Base-by-base conservation (phyloP, 1,139 yeast genomes). In the Geotrichum restrictum region DNA sequence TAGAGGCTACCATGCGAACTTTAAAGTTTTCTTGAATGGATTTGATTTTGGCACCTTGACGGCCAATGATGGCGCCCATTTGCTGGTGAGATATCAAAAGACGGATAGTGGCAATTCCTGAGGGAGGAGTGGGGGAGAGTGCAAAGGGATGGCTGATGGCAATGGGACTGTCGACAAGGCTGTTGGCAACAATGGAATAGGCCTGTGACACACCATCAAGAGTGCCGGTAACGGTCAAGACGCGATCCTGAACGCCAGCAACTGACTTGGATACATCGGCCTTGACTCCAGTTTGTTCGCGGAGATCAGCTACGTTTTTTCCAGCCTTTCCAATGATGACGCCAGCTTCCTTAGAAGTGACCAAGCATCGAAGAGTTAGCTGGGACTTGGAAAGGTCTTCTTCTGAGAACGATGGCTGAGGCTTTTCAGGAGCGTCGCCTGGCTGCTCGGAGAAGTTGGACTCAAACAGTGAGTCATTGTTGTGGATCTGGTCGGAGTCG, bases 251-350 rank as follows among this genome's bases (percentile, higher is more conserved):
- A 51, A 91, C 83, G 14, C 95, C 95, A 18, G 83, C 83, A 45
- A 83, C 81, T 46, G 88, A 83, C 63, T 85, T 85, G 29, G 95
- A 85, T 48, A 89, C 89, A 21, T 95, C 96, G 3, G 96, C 96
- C 67, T 85, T 87, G 57, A 93, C 91, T 54, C 80, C 80, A 41
- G 94, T 87, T 58, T 79, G 80, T 47, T 81, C 89, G 60, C 96
- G 77, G 51, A 89, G 81, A 34, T 81, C 79, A 55, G 91, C 87
- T 57, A 89, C 89, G 51, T 85, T 87, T 55, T 79, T 76, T 43
- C 97, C 97, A 60, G 82, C 85, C 63, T 86, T 87, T 45, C 97
- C 97, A 63, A 89, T 89, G 58, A 89, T 81, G 58, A 91, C 86
- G 18, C 96, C 96, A 13, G 96, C 91, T 69, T 89, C 97, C 66